Evolutionary conservation across 768 basidiomycete genomes (phyloP).

Genomic region (Multifurca ochricompacta): DNA sequence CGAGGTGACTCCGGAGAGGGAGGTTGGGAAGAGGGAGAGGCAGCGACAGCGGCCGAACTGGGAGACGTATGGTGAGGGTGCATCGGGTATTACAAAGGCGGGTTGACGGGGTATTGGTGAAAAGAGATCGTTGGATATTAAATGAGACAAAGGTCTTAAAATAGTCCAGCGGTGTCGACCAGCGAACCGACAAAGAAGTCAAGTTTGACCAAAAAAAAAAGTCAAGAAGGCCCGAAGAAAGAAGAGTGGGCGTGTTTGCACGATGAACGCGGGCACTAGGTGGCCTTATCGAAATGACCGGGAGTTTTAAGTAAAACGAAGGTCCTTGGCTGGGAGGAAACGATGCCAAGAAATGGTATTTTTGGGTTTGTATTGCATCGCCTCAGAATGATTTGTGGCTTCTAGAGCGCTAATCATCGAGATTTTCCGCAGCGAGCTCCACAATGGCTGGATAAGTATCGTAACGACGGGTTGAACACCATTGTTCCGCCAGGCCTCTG

Average conservation of each 20-base stretch:
- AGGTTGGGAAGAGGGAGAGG: too few relatives aligned
- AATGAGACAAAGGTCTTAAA: background rate
- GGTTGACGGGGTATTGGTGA: background rate
- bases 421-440: background rate
- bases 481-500: background rate
- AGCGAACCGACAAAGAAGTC: background rate
- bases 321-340: background rate
- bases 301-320: background rate
- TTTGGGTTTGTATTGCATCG: background rate
- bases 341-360: background rate
- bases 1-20: background rate
- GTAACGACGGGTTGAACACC: background rate
- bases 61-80: background rate
- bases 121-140: background rate
- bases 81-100: background rate
- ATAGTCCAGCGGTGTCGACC: background rate
- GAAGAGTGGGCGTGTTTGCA: background rate
- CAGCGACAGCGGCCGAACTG: background rate
- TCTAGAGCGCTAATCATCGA: background rate
- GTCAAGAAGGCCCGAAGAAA: background rate
- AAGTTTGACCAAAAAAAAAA: background rate
- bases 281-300: background rate
- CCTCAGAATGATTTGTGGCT: background rate
- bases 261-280: background rate
- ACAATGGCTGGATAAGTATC: background rate